These are phyloP conservation scores for Quercus cerris DNA, from an alignment of 306 rosid genomes.

Conservation along the genomic window DNA sequence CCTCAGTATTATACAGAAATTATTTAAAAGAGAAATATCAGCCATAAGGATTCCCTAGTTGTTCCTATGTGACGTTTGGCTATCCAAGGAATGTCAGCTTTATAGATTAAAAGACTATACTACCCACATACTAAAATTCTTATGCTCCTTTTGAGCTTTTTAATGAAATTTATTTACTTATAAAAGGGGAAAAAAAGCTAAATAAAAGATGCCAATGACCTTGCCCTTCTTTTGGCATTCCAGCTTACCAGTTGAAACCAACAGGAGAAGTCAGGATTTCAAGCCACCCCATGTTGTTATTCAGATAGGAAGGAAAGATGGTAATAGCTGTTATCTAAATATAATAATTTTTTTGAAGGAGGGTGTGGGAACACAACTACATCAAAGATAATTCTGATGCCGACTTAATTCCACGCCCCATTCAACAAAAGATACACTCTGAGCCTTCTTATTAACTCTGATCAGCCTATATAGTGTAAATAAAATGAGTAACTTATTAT, in stretches of 20 bases:
- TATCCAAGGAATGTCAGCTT: background rate
- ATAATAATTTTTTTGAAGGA: background rate
- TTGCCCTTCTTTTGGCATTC: background rate
- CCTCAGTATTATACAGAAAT: background rate
- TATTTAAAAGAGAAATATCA: background rate
- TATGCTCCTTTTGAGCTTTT: no score
- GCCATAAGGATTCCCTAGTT: background rate
- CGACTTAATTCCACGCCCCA: background rate
- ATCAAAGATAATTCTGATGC: background rate
- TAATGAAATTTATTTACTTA: no score
- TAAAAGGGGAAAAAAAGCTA: no score
- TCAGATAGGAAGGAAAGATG: background rate
- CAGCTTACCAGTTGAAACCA: background rate
- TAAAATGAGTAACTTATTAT: background rate
- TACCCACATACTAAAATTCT: no score
- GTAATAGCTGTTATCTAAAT: background rate
- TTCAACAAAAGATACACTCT: background rate
- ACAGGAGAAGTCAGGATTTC: background rate
- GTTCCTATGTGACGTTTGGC: background rate
- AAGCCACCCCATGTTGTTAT: background rate
- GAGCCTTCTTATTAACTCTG: background rate
- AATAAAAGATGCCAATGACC: background rate
- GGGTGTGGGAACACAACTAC: background rate
- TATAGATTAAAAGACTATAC: background rate
- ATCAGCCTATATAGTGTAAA: background rate